Evolutionary conservation across 2,329 filamentous ascomycete genomes (phyloP), one percentile per base, ranked within the genome.

Genomic region (Alternaria novae-zelandiae): DNA sequence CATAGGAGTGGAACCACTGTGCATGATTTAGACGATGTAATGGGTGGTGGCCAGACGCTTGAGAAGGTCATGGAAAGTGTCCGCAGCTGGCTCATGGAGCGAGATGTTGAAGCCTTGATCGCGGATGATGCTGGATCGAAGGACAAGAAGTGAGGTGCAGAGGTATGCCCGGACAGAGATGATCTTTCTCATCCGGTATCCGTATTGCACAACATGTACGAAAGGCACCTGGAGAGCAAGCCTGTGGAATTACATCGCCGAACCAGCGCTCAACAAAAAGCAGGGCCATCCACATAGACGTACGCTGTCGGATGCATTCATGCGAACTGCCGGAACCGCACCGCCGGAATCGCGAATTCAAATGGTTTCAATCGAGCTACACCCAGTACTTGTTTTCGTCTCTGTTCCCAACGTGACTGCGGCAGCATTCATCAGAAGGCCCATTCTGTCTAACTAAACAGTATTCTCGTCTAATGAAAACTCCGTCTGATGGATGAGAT

Each of bases 1-100:
- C 94, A 97, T 80, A 86, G 94, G 44, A 93, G 91, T 72, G 93
- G 91, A 0, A 78, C 91, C 43, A 94, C 94, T 59, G 86, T 94
- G 13, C 89, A 95, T 76, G 92, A 94, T 76, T 82, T 97, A 65
- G 89, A 92, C 54, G 88, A 91, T 73, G 90, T 97, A n/a, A 84
- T 97, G 57, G 87, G 86, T 51, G 94, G 94, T 5, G 89, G 89
- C 12, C 89, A 91, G 61, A 88, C 85, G 11, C 83, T 97, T 46
- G 91, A 92, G 51, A 87, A 84, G 57, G 83, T 97, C 66, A 93
- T 97, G 86, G 87, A 90, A 17, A 93, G 91, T 68, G 92, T 95
- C 12, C 86, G 86, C 69, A 85, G 86, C 46, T 97, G 93, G 92
- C 84, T 96, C 68, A 85, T 89, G 46, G 89, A 90, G 65, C 86